Evolutionary conservation across 164 flowering plant species (phyloP).

Genomic region (grape (Vitis vinifera)): ASM3070453v1 NC_081812.1:10923501-10924000

Average conservation of each 20-base stretch:
- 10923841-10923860: constrained; percentile 5
- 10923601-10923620: constrained; percentile 68
- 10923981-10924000: no score
- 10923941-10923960: no score
- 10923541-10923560: constrained; percentile 77
- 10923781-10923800: neutral
- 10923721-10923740: neutral
- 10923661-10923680: constrained; percentile 70
- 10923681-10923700: constrained; percentile 91
- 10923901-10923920: constrained; percentile 1
- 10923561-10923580: constrained; percentile 68
- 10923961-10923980: no score
- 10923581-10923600: constrained; percentile 51
- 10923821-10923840: neutral
- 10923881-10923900: constrained; percentile 12
- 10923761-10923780: neutral
- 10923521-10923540: constrained; percentile 72
- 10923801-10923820: constrained; percentile 5
- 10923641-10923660: constrained; percentile 75
- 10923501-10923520: constrained; percentile 97
- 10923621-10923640: constrained; percentile 86
- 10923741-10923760: neutral
- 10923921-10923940: neutral
- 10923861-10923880: constrained; percentile 10
- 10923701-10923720: constrained; percentile 46